These are phyloP conservation scores for Leccinum fallax DNA, from an alignment of 1,284 basidiomycete species.

Conservation along the genomic window DNA sequence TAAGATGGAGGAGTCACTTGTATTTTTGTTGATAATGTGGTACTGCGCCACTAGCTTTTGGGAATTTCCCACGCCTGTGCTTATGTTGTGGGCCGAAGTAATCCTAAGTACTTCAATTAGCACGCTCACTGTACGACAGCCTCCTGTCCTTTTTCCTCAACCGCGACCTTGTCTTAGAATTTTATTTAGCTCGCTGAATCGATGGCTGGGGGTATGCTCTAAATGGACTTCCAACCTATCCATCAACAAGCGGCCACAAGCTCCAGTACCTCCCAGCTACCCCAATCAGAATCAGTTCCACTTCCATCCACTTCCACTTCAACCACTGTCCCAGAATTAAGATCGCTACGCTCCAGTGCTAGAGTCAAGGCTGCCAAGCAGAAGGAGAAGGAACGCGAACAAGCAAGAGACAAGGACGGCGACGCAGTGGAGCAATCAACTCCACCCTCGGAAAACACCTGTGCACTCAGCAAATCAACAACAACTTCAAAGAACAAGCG, in stretches of 20 bases:
- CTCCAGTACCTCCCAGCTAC: constrained; percentile 48
- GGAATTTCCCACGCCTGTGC: constrained; percentile 36
- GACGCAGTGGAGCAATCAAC: constrained; percentile 44
- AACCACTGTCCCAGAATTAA: constrained; percentile 43
- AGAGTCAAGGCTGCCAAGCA: constrained; percentile 77
- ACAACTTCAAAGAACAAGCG: constrained; percentile 53
- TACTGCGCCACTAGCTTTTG: constrained; percentile 15
- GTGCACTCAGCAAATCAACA: constrained; percentile 40
- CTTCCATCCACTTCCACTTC: constrained; percentile 38
- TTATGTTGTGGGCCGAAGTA: constrained; percentile 23
- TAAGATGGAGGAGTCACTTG: not conserved
- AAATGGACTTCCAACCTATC: constrained; percentile 80
- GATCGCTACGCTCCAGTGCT: constrained; percentile 68
- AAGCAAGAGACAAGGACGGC: constrained; percentile 43
- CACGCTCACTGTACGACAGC: constrained; percentile 17
- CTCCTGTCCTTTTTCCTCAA: constrained; percentile 30
- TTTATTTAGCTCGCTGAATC: constrained; percentile 46
- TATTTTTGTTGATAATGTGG: not conserved
- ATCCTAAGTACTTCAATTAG: constrained; percentile 33
- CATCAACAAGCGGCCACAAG: constrained; percentile 69
- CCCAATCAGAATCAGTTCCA: constrained; percentile 41
- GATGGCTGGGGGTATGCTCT: constrained; percentile 81
- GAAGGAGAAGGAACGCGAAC: constrained; percentile 53
- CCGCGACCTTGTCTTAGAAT: constrained; percentile 30
- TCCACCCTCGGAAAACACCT: constrained; percentile 42